Base-by-base conservation (phyloP, 495 filamentous ascomycete genomes). In the Daldinia vernicosa region DNA sequence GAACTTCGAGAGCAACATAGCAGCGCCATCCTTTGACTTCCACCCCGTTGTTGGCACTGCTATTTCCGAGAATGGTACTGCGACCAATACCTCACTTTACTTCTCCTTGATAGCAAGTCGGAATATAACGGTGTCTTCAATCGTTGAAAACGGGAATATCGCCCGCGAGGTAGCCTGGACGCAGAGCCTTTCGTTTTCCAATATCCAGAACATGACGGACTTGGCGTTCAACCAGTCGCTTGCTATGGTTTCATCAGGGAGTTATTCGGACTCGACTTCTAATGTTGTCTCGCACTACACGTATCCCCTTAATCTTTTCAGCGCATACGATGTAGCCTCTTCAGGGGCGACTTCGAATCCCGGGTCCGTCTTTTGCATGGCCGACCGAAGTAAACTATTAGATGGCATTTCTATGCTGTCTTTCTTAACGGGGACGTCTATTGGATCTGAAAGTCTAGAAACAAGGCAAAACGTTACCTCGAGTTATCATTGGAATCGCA, bases 161-260 rank as follows among this genome's bases (percentile, higher is more conserved):
- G 73, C 74, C 15, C 67, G 76, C 0, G 37, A 78, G 0, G 67
- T 67, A 11, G 37, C 64, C 24, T 96, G 93, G 93, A 80, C 76
- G 0, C 93, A 96, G 71, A 80, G 69, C 0, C 81, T 93, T 4
- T 76, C 76, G 0, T 92, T 77, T 72, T 85, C 73, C 51, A 93
- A 92, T 69, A 77, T 80, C 26, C 90, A 89, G n/a, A 74, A 80
- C 22, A 78, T 92, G 52, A 85, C 84, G 8, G 80, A 82, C 40
- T 76, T 84, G 43, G 91, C 91, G 17, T 86, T 86, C 59, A 82
- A 84, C 54, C 89, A 93, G 74, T 67, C 83, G 54, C 93, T 88
- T 62, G 80, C 81, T 32, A 88, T 93, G 73, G 75, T 75, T 60
- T 92, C 90, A 1, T 78, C 77, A 1, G 92, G 92, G n/a, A 76